Evolutionary conservation across 1,139 yeast species (phyloP).

Genomic region (Magnusiomyces fungicola): DNA sequence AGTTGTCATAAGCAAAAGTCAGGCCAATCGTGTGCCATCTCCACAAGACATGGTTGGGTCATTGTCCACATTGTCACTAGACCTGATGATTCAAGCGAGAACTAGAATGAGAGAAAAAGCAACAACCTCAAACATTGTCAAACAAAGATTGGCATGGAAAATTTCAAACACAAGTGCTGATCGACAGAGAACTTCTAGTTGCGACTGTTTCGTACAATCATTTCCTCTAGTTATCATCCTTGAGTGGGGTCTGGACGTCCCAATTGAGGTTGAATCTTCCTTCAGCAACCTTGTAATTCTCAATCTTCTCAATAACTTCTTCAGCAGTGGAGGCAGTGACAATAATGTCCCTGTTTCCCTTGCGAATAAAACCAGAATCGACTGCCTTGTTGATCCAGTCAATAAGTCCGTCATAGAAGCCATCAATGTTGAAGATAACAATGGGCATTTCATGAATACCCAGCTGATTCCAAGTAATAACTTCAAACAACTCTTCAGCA

Average conservation of each 20-base stretch:
- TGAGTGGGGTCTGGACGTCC: slow-evolving; percentile 37
- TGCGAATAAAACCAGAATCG: slow-evolving; percentile 58
- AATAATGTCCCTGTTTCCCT: slow-evolving; percentile 59
- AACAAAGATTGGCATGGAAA: too few relatives aligned
- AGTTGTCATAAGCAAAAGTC: too few relatives aligned
- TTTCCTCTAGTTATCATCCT: too few relatives aligned
- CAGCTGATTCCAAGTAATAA: slow-evolving; percentile 84
- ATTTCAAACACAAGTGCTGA: too few relatives aligned
- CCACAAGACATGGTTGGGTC: too few relatives aligned
- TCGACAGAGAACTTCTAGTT: too few relatives aligned
- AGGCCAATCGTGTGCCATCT: too few relatives aligned
- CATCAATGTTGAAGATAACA: slow-evolving; percentile 67
- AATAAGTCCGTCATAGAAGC: slow-evolving; percentile 68
- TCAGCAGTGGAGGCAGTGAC: slow-evolving; percentile 59
- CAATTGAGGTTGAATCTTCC: slow-evolving; percentile 72
- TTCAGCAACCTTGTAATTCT: slow-evolving; percentile 57
- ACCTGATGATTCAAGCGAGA: too few relatives aligned
- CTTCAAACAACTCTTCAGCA: slow-evolving; percentile 82
- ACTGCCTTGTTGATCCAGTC: slow-evolving; percentile 37
- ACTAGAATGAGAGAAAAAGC: too few relatives aligned
- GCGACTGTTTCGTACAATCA: too few relatives aligned
- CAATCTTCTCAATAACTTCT: slow-evolving; percentile 45
- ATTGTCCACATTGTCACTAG: too few relatives aligned
- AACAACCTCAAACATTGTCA: too few relatives aligned
- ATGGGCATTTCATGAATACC: slow-evolving; percentile 81